A percentile compares a stretch with the other conserved stretches of the same genome.
These are phyloP conservation scores for Daldinia vernicosa DNA, from an alignment of 495 filamentous ascomycete species.

Conservation along the genomic window DNA sequence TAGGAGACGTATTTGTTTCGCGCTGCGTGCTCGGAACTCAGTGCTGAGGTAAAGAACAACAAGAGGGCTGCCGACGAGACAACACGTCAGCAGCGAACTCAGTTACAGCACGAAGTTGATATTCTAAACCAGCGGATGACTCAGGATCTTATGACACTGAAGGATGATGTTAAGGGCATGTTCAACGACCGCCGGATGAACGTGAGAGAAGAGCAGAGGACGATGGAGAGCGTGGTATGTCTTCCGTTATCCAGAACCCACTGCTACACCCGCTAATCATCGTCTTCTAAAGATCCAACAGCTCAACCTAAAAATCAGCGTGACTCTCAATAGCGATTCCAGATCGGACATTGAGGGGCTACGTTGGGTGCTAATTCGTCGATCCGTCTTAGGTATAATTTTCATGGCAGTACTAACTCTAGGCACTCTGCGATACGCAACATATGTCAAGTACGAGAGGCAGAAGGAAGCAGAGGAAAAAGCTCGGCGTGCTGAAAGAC, in stretches of 20 bases:
- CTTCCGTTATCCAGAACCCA: constrained; percentile 1
- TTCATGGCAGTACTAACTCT: constrained; percentile 62
- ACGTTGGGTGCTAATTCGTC: constrained; percentile 87
- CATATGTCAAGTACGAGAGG: constrained; percentile 54
- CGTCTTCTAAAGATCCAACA: constrained; percentile 74
- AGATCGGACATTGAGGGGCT: constrained; percentile 91
- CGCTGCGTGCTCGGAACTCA: constrained; percentile 91
- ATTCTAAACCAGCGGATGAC: constrained; percentile 82
- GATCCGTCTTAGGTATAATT: constrained; percentile 83
- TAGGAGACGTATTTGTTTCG: constrained; percentile 91
- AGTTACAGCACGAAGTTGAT: constrained; percentile 93
- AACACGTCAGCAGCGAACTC: constrained; percentile 79
- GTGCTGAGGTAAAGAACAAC: constrained; percentile 76
- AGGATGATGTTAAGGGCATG: constrained; percentile 92
- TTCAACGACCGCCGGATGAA: constrained; percentile 97
- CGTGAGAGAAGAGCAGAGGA: constrained; percentile 83
- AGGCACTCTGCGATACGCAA: constrained; percentile 59
- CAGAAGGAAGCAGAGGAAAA: constrained; percentile 51
- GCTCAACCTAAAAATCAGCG: constrained; percentile 92
- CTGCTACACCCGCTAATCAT: constrained; percentile 38
- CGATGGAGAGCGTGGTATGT: constrained; percentile 75
- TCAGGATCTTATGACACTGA: constrained; percentile 79
- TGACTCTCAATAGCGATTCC: constrained; percentile 82
- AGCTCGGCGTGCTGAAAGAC: constrained; percentile 46
- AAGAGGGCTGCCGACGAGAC: constrained; percentile 70